phyloP scores from a whole-genome alignment of 768 basidiomycete species.

The Lepiota subincarnata region DNA sequence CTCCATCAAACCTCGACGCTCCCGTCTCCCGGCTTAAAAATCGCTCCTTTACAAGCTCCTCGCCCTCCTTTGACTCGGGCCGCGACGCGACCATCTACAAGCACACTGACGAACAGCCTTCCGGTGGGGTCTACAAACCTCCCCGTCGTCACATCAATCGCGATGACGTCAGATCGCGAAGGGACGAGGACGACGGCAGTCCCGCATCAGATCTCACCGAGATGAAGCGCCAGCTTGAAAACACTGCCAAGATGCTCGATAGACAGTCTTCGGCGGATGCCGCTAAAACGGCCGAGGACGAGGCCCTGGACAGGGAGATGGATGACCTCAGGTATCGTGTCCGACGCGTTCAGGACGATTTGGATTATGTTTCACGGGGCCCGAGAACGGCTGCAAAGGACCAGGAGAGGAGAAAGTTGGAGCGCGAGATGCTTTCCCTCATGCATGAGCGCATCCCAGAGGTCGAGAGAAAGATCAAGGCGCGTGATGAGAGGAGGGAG shows the following conservation, averaged over 20 bases:
- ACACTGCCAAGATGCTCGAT: slow-evolving; percentile 79
- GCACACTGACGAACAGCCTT: slow-evolving; percentile 60
- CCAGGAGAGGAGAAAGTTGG: slow-evolving; percentile 80
- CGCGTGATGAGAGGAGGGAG: slow-evolving; percentile 69
- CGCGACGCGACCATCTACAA: slow-evolving; percentile 93
- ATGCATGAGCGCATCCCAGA: slow-evolving; percentile 92
- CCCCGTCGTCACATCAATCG: slow-evolving; percentile 84
- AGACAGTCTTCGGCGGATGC: slow-evolving; percentile 61
- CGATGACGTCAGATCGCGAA: slow-evolving; percentile 67
- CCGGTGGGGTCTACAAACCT: slow-evolving; percentile 72
- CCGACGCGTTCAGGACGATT: slow-evolving; percentile 82
- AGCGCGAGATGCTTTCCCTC: slow-evolving; percentile 79
- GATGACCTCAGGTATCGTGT: slow-evolving; percentile 83
- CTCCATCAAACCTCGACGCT: slow-evolving; percentile 47
- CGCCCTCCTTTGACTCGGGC: slow-evolving; percentile 49
- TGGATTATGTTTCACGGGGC: slow-evolving; percentile 81
- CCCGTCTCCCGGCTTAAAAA: slow-evolving; percentile 62
- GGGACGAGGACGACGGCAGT: slow-evolving; percentile 54
- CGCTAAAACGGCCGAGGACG: slow-evolving; percentile 70
- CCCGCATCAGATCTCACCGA: slow-evolving; percentile 72
- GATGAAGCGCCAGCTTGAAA: slow-evolving; percentile 78
- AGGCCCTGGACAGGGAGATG: slow-evolving; percentile 87
- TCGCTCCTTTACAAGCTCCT: slow-evolving; percentile 63
- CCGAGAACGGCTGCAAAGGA: slow-evolving; percentile 71
- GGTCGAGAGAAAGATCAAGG: slow-evolving; percentile 80